Base-by-base conservation (phyloP, 176 grass and related monocot genomes). In the Carex myosuroides region DNA sequence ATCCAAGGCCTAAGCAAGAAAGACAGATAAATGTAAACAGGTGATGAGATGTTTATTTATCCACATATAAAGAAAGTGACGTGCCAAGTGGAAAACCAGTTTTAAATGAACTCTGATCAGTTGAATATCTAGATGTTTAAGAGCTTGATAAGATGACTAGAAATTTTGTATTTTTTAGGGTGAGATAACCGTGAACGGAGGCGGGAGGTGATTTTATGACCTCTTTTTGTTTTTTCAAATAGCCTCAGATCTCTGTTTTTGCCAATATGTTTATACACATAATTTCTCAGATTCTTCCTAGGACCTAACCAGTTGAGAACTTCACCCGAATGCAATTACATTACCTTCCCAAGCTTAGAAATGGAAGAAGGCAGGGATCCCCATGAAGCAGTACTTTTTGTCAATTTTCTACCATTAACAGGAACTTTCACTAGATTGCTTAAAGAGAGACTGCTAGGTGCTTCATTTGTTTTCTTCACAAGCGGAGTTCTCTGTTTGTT, bases 361-460 rank as follows among this genome's bases (percentile, higher is more conserved):
- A 90, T 71, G 75, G 88, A 86, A 73, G 84, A 57, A 30, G 92
- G 90, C 70, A 97, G 90, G 9, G 90, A 87, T 3, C 88, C 86
- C 94, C 90, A 97, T 17, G 90, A 88, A 50, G 86, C 70, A 54
- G 90, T 80, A 16, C 62, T 90, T 11, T 82, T 89, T 13, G 83
- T 54, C 63, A 84, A 88, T 84, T 87, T 91, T 60, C 86, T 87
- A 5, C 32, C 64, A 13, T 80, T 52, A 61, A 84, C 73, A 48
- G 88, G 54, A 59, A 85, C 55, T 41, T 85, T 92, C 18, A 57
- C 85, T 50, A 85, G 65, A 84, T 87, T 87, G 60, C 72, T 88
- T 60, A 55, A 79, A 37, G 79, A 85, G 29, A 73, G 70, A 64
- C 17, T 81, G 22, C 37, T 87, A 18, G 82, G 57, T 3, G 73